A percentile compares a stretch with the other conserved stretches of the same genome.
Conservation (phyloP, 495 filamentous ascomycete genomes). For the Cladorrhinum samala region DNA sequence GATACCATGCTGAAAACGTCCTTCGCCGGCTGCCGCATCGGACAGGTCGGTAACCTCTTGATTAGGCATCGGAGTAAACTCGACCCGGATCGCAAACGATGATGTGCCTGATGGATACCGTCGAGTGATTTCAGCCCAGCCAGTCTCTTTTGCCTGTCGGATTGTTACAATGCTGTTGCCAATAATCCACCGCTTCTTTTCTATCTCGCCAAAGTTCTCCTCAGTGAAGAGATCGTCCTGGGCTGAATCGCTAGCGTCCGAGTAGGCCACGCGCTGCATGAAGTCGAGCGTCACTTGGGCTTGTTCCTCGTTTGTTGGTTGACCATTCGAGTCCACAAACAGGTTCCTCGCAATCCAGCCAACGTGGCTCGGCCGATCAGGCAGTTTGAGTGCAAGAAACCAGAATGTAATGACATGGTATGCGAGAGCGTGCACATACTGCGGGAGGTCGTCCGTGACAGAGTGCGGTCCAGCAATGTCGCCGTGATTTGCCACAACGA, state of each 20-base stretch:
- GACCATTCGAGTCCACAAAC: slow-evolving; percentile 65
- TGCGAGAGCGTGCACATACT: slow-evolving; percentile 87
- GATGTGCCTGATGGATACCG: slow-evolving; percentile 81
- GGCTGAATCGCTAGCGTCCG: slow-evolving; percentile 67
- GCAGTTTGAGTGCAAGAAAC: slow-evolving; percentile 82
- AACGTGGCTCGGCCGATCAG: slow-evolving; percentile 76
- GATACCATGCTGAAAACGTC: slow-evolving; percentile 36
- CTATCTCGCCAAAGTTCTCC: slow-evolving; percentile 58
- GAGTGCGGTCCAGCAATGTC: slow-evolving; percentile 27
- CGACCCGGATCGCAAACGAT: slow-evolving; percentile 66
- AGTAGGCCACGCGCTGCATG: slow-evolving; percentile 87
- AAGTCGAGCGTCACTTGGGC: slow-evolving; percentile 91
- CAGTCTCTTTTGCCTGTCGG: slow-evolving; percentile 67
- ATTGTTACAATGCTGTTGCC: slow-evolving; percentile 84
- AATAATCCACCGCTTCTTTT: slow-evolving; percentile 76
- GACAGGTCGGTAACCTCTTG: slow-evolving; percentile 54
- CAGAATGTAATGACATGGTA: slow-evolving; percentile 96
- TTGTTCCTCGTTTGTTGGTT: slow-evolving; percentile 78
- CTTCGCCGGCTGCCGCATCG: slow-evolving; percentile 32
- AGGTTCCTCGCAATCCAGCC: slow-evolving; percentile 89
- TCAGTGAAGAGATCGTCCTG: slow-evolving; percentile 59
- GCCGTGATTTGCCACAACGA: slow-evolving; percentile 16
- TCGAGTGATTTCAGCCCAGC: slow-evolving; percentile 73
- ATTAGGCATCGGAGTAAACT: slow-evolving; percentile 58
- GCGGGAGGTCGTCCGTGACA: slow-evolving; percentile 60